A percentile compares a stretch with the other conserved stretches of the same genome.
phyloP scores from a whole-genome alignment of 495 filamentous ascomycete genomes.

The Thermothielavioides terrestris region DNA sequence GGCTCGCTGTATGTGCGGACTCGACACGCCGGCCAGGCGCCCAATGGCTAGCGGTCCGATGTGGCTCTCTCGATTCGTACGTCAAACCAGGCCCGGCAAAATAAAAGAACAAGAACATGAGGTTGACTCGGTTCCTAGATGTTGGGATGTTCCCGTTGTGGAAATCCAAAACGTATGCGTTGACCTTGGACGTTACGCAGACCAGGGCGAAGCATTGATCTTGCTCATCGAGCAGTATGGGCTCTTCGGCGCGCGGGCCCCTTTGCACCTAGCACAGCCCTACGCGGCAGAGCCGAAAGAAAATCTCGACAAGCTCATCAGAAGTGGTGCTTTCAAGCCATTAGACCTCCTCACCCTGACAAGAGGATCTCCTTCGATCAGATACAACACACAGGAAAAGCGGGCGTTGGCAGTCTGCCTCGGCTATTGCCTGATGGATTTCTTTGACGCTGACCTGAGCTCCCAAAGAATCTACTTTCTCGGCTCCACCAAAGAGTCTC shows the following conservation, averaged over 20 bases:
- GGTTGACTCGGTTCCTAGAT: not conserved
- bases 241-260: too few relatives aligned
- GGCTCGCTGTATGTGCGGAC: not conserved
- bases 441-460: constrained; percentile 4
- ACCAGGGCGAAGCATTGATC: not conserved
- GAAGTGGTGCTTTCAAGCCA: not conserved
- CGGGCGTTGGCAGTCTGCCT: constrained; percentile 3
- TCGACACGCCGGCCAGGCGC: not conserved
- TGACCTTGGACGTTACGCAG: not conserved
- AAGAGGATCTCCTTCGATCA: not conserved
- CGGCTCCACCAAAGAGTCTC: not conserved
- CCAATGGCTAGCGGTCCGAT: not conserved
- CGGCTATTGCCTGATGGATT: constrained; percentile 9
- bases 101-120: not conserved
- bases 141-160: not conserved
- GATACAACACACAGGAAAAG: constrained; percentile 1
- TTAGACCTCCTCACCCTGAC: not conserved
- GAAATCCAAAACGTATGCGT: not conserved
- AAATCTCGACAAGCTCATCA: not conserved
- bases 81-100: not conserved
- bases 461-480: not conserved
- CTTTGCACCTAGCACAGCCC: too few relatives aligned
- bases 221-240: not conserved
- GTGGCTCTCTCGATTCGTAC: not conserved
- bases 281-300: too few relatives aligned